Percentiles rank a stretch among this genome's conserved stretches.
Evolutionary conservation across 352 stramenopile genomes (phyloP).

Genomic region (Pythium folliculosum): DNA sequence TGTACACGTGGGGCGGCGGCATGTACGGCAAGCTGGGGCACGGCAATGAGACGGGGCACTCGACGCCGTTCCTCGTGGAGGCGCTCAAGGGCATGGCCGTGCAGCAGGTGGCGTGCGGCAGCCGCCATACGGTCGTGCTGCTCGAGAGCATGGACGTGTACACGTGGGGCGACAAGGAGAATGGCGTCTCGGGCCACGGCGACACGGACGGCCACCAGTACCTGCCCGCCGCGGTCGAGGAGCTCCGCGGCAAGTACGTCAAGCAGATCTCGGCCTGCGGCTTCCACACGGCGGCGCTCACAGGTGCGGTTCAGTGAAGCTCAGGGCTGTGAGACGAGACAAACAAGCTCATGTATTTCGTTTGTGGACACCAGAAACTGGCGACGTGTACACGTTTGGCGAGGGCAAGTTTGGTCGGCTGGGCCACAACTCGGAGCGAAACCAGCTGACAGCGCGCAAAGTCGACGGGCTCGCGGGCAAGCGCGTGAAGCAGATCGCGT

Average conservation of each 20-base stretch:
- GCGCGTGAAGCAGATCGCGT: slow-evolving; percentile 86
- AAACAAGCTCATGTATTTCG: too few relatives aligned
- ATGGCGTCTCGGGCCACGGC: slow-evolving; percentile 93
- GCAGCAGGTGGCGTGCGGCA: slow-evolving; percentile 93
- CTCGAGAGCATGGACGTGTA: slow-evolving; percentile 90
- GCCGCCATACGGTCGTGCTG: slow-evolving; percentile 92
- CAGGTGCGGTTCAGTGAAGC: too few relatives aligned
- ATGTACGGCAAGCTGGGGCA: slow-evolving; percentile 96
- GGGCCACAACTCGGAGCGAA: slow-evolving; percentile 82
- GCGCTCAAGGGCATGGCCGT: slow-evolving; percentile 90
- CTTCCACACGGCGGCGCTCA: slow-evolving; percentile 85
- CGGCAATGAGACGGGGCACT: slow-evolving; percentile 93
- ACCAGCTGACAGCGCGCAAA: slow-evolving; percentile 73
- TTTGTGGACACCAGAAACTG: slow-evolving; percentile 44
- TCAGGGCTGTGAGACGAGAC: too few relatives aligned
- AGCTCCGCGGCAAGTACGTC: slow-evolving; percentile 83
- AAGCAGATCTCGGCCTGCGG: slow-evolving; percentile 90
- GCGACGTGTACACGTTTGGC: slow-evolving; percentile 94
- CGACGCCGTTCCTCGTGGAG: slow-evolving; percentile 93
- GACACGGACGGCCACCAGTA: slow-evolving; percentile 96
- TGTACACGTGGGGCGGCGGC: slow-evolving; percentile 94
- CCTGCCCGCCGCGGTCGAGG: slow-evolving; percentile 89
- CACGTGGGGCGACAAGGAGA: slow-evolving; percentile 96
- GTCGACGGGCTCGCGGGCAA: slow-evolving; percentile 74
- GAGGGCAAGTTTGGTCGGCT: slow-evolving; percentile 91